Evolutionary conservation across 768 basidiomycete genomes (phyloP), one percentile per base, ranked within the genome.

Genomic region (Sporobolomyces phaffii): DNA sequence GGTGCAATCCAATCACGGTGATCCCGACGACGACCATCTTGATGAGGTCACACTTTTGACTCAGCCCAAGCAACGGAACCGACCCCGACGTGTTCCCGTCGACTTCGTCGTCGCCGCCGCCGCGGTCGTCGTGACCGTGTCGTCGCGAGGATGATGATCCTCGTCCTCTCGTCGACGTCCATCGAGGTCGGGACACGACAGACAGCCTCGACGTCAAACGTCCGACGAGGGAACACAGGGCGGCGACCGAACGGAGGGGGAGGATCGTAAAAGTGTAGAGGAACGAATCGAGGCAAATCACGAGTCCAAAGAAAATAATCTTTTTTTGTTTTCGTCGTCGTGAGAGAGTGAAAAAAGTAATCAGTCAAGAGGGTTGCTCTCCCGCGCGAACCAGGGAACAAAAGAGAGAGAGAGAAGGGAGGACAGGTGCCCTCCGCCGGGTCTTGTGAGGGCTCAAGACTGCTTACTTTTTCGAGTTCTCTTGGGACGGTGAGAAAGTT

Each of bases 261-360:
- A 96, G 85, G 73, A 99, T 90, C 22, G 96, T 99, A 80, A 99
- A 97, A 1, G 90, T 93, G 78, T 98, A 96, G 1, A 99, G 83
- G 79, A 98, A 97, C 2, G 92, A 91, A 77, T 99, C 96, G 56
- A 98, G 82, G 78, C 96, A 99, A 41, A 98, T 83, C 31, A 96
- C 80, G 72, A 89, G 88, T 40, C 96, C 96, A 77, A 98, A 96
- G 28, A 87, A 81, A 57, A 96, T 87, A 24, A 93, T 89, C 92
- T 38, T 38, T 38, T 38, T 38, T 38, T 38, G 38, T 9, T 38
- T 38, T 17, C 38, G 10, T 38, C 38, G 38, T 9, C 38, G 9
- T 9, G 17, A 17, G 38, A 38, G 10, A 38, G 17, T 17, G 34
- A 31, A 8, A 13, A 40, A 10, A 26, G 3, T 36, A 6, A 20